Evolutionary conservation across 805 yeast genomes (phyloP).

Genomic region (Huiozyma naganishii): DNA sequence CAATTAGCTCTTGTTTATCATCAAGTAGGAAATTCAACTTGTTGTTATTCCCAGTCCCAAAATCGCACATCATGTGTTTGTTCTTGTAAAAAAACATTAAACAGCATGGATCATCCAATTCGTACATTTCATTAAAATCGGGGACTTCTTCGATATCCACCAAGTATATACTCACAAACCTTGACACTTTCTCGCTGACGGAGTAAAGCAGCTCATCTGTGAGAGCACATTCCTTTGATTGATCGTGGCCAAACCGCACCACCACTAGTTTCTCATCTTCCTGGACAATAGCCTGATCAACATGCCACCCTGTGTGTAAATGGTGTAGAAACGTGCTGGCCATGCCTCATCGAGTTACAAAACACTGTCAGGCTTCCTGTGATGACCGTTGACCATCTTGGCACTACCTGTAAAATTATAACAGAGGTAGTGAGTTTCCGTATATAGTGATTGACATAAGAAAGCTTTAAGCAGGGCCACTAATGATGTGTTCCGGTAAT

Average conservation of each 20-base stretch:
- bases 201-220: constrained; percentile 82
- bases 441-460: too few relatives aligned
- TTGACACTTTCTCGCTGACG: constrained; percentile 72
- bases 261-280: constrained; percentile 86
- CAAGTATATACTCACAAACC: constrained; percentile 78
- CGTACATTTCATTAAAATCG: constrained; percentile 58
- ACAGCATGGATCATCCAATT: constrained; percentile 69
- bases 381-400: too few relatives aligned
- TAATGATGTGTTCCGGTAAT: too few relatives aligned
- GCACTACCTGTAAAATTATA: background rate
- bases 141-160: constrained; percentile 86
- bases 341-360: constrained; percentile 33
- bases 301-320: constrained; percentile 85
- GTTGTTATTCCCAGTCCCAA: constrained; percentile 96
- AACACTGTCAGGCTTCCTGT: too few relatives aligned
- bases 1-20: constrained; percentile 82
- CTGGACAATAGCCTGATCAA: constrained; percentile 91
- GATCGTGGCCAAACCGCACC: constrained; percentile 77
- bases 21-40: constrained; percentile 73
- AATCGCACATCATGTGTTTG: constrained; percentile 96
- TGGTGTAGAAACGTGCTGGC: constrained; percentile 79
- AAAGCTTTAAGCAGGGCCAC: too few relatives aligned
- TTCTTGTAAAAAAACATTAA: constrained; percentile 89
- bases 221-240: constrained; percentile 67
- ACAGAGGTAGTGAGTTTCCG: too few relatives aligned